A percentile compares a stretch with the other conserved stretches of the same genome.
Conservation (phyloP, 2,329 filamentous ascomycete species). For the Saccharata proteae region DNA sequence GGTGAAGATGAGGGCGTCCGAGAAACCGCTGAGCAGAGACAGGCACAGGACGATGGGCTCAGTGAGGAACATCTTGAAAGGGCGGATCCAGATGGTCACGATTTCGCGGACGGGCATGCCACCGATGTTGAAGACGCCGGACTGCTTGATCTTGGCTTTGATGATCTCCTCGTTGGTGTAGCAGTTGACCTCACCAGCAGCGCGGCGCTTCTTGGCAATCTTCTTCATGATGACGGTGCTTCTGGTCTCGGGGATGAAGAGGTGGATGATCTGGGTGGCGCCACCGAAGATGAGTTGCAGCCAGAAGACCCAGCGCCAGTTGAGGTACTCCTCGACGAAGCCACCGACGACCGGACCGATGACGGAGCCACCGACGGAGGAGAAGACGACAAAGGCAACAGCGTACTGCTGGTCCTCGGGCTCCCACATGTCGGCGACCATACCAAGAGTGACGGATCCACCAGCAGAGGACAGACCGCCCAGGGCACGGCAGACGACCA, state of each 20-base stretch:
- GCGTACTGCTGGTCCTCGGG: slow-evolving; percentile 46
- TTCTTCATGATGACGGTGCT: slow-evolving; percentile 62
- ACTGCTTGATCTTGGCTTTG: slow-evolving; percentile 12
- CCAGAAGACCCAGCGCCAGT: slow-evolving; percentile 68
- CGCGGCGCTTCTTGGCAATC: slow-evolving; percentile 61
- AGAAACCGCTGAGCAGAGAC: slow-evolving; percentile 60
- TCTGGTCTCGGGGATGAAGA: slow-evolving; percentile 65
- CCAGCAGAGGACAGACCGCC: slow-evolving; percentile 52
- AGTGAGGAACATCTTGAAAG: slow-evolving; percentile 60
- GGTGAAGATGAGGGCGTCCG: slow-evolving; percentile 65
- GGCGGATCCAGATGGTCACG: slow-evolving; percentile 44
- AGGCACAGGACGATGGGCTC: slow-evolving; percentile 62
- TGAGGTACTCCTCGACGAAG: slow-evolving; percentile 34
- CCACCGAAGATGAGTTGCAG: slow-evolving; percentile 69
- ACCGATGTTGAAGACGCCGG: slow-evolving; percentile 11
- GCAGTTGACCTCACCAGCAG: slow-evolving; percentile 46
- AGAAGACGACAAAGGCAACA: slow-evolving; percentile 47
- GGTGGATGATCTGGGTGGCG: slow-evolving; percentile 53
- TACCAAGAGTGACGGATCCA: slow-evolving; percentile 51
- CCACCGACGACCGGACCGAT: slow-evolving; percentile 44
- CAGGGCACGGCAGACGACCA: slow-evolving; percentile 33
- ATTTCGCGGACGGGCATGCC: slow-evolving; percentile 32
- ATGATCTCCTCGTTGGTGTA: slow-evolving; percentile 61
- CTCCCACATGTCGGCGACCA: slow-evolving; percentile 51
- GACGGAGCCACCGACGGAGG: slow-evolving; percentile 43